A percentile compares a stretch with the other conserved stretches of the same genome.
Evolutionary conservation across 495 filamentous ascomycete genomes (phyloP).

Genomic region (Penicillium crystallinum): DNA sequence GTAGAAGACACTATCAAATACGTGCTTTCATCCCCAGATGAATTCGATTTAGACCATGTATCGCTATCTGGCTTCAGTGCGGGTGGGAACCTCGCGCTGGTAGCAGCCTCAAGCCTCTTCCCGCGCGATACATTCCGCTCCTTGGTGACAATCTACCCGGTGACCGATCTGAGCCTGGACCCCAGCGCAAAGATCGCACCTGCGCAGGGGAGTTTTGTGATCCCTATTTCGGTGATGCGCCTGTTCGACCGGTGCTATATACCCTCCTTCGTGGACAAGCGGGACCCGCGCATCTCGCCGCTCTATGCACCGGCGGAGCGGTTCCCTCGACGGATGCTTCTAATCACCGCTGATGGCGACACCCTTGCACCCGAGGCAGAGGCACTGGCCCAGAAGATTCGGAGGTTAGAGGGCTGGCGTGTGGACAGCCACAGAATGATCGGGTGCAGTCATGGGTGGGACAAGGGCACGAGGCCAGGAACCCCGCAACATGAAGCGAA

Average conservation of each 20-base stretch:
- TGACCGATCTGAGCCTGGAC: constrained; percentile 27
- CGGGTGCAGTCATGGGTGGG: constrained; percentile 39
- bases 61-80: constrained; percentile 45
- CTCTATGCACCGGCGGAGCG: constrained; percentile 30
- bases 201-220: constrained; percentile 15
- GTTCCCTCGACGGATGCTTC: constrained; percentile 36
- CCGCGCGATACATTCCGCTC: constrained; percentile 36
- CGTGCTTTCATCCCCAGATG: constrained; percentile 24
- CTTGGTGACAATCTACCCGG: constrained; percentile 39
- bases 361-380: constrained; percentile 38
- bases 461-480: constrained; percentile 25
- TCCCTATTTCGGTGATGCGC: constrained; percentile 23
- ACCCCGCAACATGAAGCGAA: constrained; percentile 27
- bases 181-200: constrained; percentile 23
- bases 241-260: constrained; percentile 33
- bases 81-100: constrained; percentile 42
- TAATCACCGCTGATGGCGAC: constrained; percentile 43
- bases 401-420: constrained; percentile 22
- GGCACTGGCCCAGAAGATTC: constrained; percentile 32
- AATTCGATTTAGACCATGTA: constrained; percentile 32
- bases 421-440: constrained; percentile 38
- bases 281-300: constrained; percentile 46
- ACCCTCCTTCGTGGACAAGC: constrained; percentile 25
- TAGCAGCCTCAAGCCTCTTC: constrained; percentile 32
- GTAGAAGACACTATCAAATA: constrained; percentile 44